Evolutionary conservation across 164 flowering plant genomes (phyloP), one percentile per base, ranked within the genome.

Genomic region (Tetracentron sinense): DNA sequence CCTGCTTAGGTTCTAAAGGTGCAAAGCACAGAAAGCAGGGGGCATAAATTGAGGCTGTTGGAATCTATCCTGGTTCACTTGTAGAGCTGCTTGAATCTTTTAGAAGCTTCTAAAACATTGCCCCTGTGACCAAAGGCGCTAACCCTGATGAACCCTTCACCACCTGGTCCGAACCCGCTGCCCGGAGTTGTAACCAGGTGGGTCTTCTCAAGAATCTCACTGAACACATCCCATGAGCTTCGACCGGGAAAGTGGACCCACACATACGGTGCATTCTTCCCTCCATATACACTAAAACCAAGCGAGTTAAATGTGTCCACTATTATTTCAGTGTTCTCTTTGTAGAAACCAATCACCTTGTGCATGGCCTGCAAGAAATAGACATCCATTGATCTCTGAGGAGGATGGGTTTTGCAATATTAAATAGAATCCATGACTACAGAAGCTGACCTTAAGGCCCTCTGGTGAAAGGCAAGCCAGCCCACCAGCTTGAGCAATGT

Each of bases 171-270:
- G 61, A 94, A 94, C 46, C 98, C 98, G 58, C 98, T 85, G 26
- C 96, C 98, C 21, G 98, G 97, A n/a, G 95, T 91, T 7, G 93
- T 89, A 35, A 87, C 90, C n/a, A 94, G 72, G 66, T 91, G 96
- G 27, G 93, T 84, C 79, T 91, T 89, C 80, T 89, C 96, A 23
- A 94, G 87, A 63, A 91, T 89, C 82, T 94, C 96, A 12, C 76
- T 70, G 56, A 91, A 91, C 42, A 91, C 93, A n/a, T 94, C 99
- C 99, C 99, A 91, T 7, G 99, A 91, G 72, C 86, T 91, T 56
- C 62, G 81, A 29, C 95, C 95, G 4, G 97, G 97, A 70, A 94
- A 91, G 59, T 86, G 90, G 15, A 91, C 88, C 98, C 98, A 94
- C 48, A 88, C 88, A 67, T 91, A 89, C 7, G 98, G 98, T 8